phyloP scores from a whole-genome alignment of 2,329 filamentous ascomycete species.

The Graphilbum sp. region DNA sequence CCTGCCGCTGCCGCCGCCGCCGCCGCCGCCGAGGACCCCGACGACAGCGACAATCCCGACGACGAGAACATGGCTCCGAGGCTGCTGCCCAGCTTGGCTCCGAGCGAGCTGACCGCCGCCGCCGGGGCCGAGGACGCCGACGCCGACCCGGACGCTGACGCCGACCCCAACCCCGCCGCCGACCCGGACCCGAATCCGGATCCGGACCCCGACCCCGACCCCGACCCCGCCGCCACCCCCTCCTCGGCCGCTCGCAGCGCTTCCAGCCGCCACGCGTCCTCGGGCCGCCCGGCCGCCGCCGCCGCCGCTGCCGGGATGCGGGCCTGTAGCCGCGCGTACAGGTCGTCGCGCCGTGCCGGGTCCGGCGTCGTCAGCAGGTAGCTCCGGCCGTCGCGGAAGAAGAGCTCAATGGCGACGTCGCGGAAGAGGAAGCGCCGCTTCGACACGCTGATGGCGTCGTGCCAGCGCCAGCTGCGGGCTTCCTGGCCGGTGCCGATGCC shows the following conservation, averaged over 20 bases:
- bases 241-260: constrained; percentile 55
- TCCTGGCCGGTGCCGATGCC: constrained; percentile 50
- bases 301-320: constrained; percentile 77
- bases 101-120: constrained; percentile 27
- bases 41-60: constrained; percentile 8
- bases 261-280: constrained; percentile 86
- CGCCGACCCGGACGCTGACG: too few species aligned
- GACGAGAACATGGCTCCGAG: too few species aligned
- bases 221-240: constrained; percentile 26
- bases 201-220: too few species aligned
- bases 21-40: constrained; percentile 78
- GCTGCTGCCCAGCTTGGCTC: constrained; percentile 71
- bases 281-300: constrained; percentile 44
- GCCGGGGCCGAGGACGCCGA: too few species aligned
- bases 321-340: constrained; percentile 57
- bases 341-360: constrained; percentile 55
- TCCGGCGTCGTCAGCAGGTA: constrained; percentile 81
- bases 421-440: constrained; percentile 91
- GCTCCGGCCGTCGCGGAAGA: constrained; percentile 92
- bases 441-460: constrained; percentile 84
- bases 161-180: too few species aligned
- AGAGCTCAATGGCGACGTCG: constrained; percentile 91
- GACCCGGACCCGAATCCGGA: too few species aligned
- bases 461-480: constrained; percentile 83
- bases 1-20: constrained; percentile 67